These are phyloP conservation scores for Taiozyma sp. DNA, from an alignment of 1,139 yeast genomes.

Conservation along the genomic window DNA sequence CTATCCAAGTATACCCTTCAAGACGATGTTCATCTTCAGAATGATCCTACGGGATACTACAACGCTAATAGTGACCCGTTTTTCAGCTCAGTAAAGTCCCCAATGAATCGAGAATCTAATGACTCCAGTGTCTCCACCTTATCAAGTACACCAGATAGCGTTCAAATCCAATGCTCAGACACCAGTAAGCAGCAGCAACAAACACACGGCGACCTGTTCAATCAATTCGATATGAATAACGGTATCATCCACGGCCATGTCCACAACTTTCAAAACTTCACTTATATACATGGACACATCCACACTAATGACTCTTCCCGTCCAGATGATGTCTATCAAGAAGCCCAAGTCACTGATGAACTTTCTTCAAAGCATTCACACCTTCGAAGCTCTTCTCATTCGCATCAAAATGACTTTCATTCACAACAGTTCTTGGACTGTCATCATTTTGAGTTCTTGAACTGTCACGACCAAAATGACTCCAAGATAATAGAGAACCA, in stretches of 20 bases:
- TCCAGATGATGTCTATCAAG: background rate
- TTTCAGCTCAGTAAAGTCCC: background rate
- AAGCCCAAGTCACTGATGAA: background rate
- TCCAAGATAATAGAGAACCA: constrained; percentile 10
- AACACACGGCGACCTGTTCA: background rate
- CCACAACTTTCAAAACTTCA: constrained; percentile 56
- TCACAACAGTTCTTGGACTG: constrained; percentile 25
- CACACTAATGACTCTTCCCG: constrained; percentile 39
- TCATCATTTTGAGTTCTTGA: constrained; percentile 34
- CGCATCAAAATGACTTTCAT: constrained; percentile 15
- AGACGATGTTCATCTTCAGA: background rate
- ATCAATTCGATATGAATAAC: constrained; percentile 16
- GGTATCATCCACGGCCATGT: constrained; percentile 68
- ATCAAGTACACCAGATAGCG: background rate
- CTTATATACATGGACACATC: constrained; percentile 66
- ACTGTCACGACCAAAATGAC: constrained; percentile 26
- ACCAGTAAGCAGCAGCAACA: background rate
- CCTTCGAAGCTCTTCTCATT: constrained; percentile 9
- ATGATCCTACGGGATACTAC: background rate
- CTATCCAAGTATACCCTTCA: background rate
- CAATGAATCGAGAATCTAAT: background rate
- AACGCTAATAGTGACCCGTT: background rate
- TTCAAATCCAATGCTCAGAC: background rate
- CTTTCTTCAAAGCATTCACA: background rate
- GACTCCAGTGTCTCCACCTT: background rate